Evolutionary conservation across 2,329 filamentous ascomycete genomes (phyloP), one percentile per base, ranked within the genome.

Genomic region (Endothia cerciana): DNA sequence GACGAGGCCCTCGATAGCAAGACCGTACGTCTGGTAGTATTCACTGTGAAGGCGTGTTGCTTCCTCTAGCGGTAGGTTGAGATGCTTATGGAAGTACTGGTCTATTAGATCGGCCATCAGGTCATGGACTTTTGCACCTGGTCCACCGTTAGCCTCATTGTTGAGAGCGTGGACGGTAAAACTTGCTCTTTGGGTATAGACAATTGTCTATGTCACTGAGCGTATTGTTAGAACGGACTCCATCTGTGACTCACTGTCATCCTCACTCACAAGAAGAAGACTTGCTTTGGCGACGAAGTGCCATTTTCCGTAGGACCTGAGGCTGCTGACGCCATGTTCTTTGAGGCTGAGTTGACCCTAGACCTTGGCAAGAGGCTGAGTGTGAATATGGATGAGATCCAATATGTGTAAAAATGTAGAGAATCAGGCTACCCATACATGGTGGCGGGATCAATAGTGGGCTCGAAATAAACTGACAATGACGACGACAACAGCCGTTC

Each of bases 161-260:
- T 13, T 36, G 11, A 3, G 33, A 38, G 55, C 7, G n/a, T 28
- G 5, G 22, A 38, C 3, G 7, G 25, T 22, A 4, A 28, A 17
- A 76, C 85, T 78, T 74, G 93, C 92, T 94, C 79, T 90, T 93
- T 0, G 94, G 89, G 74, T 97, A 98, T 64, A 98, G 87, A 79
- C 96, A 99, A 75, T 99, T 99, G 83, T 99, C 95, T 74, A 99
- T 98, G 76, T 99, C 95, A 75, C 97, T 98, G 77, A 87, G 89
- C 76, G 89, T 86, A 25, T 5, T 45, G 63, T 77, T 62, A 77
- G 71, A 36, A 41, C 53, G 45, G 65, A 28, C 33, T 15, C 7
- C 36, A 11, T 63, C 17, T 41, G 17, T 56, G 10, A 17, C 57
- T 2, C 19, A 40, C 25, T 28, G 22, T 5, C 0, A 3, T 3